Evolutionary conservation across 192 early-diverging fungal genomes (phyloP), one percentile per base, ranked within the genome.

Genomic region (Phlyctochytrium arcticum): DNA sequence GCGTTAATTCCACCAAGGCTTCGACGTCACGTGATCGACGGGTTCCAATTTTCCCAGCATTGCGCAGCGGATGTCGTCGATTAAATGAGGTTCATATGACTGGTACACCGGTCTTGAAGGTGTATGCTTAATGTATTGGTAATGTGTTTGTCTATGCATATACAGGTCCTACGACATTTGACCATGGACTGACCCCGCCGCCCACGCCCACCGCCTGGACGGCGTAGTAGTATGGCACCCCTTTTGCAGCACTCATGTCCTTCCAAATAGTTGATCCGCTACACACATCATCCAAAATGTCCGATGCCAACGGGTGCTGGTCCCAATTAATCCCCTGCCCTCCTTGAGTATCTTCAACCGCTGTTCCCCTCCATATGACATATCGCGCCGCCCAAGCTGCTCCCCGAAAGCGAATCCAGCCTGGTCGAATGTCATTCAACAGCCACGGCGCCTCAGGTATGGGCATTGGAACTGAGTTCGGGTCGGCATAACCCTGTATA

Each of bases 151-250:
- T 19, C n/a, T 44, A 44, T 19, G 21, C 39, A 44, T 53, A 48
- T 62, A 50, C 48, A 8, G 62, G 62, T 19, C 62, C 62, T 6
- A 64, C 51, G 6, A 42, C 34, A 9, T 66, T 31, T 6, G 54
- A 57, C 36, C 34, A 35, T 5, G 53, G 36, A 12, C 54, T 48
- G 21, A 23, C 15, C 12, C 17, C 55, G 2, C 64, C 64, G n/a
- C 46, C 42, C 8, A 66, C 64, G 7, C 64, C 64, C 6, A 66
- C 64, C 15, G 64, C 64, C 24, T 66, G 64, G 7, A 66, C 64
- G 12, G 29, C 32, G 47, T 66, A 66, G 9, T 15, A 55, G 34
- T 64, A 64, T 3, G 19, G 33, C 7, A 39, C 27, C 21, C 62
- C 62, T 24, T 29, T 6, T 34, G 30, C 24, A 7, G 62, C 65